Base-by-base conservation (phyloP, 208 protist genomes). In the Wallacemonas sp. region DNA sequence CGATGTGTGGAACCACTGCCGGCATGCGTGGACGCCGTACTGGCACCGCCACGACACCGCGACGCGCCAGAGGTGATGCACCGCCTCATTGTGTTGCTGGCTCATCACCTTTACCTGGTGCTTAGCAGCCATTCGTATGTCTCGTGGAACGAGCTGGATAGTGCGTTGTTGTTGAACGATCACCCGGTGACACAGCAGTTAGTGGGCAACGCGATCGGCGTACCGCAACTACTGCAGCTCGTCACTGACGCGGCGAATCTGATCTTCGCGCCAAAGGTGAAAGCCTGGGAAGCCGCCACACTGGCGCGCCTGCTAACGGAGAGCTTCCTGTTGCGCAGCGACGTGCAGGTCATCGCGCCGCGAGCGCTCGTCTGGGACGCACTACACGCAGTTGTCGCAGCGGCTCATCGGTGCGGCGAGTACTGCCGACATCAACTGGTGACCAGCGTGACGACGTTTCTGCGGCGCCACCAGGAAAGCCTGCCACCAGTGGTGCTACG, bases 31-130 rank as follows among this genome's bases (percentile, higher is more conserved):
- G 81, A 95, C 58, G 78, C 71, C 21, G 41, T 73, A 29, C 78
- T 83, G 39, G 76, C 83, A 4, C n/a, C 78, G 8, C 62, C 72
- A 48, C 73, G 71, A 37, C 73, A 81, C 54, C 76, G 73, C 44
- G 72, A 84, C 37, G 66, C 91, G 57, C 36, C 44, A 21, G 76
- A 71, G 21, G 82, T 66, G 34, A 84, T 87, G 66, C 85, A 89
- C 58, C 90, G 90, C n/a, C 90, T 95, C 73, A 74, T 95, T 37
- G 81, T 95, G 19, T 63, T 92, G 6, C 69, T 95, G 39, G 82
- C 87, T 1, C 90, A 87, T 4, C 90, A 95, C 66, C 79, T 95
- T 13, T 92, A 90, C 76, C 81, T 95, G 15, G 75, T 88, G 48
- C 76, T 92, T 10, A 85, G 81, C 68, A 80, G 62, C 66, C 73